Evolutionary conservation across 164 flowering plant genomes (phyloP).

Genomic region (Berberis vulgaris): DNA sequence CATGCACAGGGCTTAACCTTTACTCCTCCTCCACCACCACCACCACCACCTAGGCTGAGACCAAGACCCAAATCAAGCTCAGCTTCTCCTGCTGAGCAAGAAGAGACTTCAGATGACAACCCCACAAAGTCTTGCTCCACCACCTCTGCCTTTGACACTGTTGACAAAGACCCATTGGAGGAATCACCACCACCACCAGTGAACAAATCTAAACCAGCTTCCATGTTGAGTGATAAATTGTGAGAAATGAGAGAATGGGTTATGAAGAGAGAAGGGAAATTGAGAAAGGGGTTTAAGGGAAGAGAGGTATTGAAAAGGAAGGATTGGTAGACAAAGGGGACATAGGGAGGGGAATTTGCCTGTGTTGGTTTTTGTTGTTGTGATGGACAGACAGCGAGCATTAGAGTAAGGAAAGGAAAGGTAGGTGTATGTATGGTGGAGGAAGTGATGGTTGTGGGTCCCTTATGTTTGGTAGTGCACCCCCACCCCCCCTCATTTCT

Average conservation of each 20-base stretch:
- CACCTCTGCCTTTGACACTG: no score
- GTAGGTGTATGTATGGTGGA: constrained; percentile 18
- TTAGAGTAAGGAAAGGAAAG: not conserved
- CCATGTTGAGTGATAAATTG: constrained; percentile 9
- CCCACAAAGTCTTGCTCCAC: constrained; percentile 13
- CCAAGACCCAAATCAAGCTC: constrained; percentile 66
- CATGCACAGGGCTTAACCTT: constrained; percentile 15
- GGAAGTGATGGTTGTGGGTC: constrained; percentile 37
- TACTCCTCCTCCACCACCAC: not conserved
- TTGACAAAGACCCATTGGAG: not conserved
- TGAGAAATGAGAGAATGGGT: not conserved
- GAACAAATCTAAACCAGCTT: not conserved
- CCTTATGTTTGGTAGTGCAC: constrained; percentile 36
- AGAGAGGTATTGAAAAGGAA: no score
- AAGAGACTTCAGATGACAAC: constrained; percentile 30
- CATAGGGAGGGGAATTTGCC: no score
- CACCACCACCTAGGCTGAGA: constrained; percentile 34
- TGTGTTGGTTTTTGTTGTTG: not conserved
- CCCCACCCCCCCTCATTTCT: not conserved
- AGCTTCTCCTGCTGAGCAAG: constrained; percentile 16
- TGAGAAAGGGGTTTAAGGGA: no score
- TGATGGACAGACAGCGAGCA: not conserved
- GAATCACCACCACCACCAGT: constrained; percentile 25
- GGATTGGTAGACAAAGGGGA: no score
- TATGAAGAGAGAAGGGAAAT: not conserved